Conservation (phyloP, 257 asterid genomes). For the Rhazya stricta region DNA sequence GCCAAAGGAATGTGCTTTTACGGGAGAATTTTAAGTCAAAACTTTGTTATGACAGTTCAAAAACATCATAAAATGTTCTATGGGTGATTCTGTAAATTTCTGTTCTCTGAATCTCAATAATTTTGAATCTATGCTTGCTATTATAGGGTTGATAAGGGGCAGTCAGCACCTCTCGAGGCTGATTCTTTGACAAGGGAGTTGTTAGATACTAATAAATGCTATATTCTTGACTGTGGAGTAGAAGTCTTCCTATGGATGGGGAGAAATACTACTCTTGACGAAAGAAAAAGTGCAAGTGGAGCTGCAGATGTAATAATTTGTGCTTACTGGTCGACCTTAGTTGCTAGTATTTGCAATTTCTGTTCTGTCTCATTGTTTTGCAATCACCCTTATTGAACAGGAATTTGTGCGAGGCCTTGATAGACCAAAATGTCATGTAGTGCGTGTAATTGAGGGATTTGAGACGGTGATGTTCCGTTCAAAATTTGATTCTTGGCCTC, state of each 20-base stretch:
- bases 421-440: slow-evolving; percentile 57
- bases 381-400: slow-evolving; percentile 31
- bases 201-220: slow-evolving; percentile 78
- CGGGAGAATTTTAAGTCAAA: not conserved
- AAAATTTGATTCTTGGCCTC: slow-evolving; percentile 87
- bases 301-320: slow-evolving; percentile 68
- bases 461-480: slow-evolving; percentile 85
- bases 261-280: slow-evolving; percentile 82
- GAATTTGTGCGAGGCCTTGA: slow-evolving; percentile 58
- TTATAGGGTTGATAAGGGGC: slow-evolving; percentile 68
- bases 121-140: slow-evolving; percentile 6
- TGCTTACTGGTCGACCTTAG: slow-evolving; percentile 23
- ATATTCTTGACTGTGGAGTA: slow-evolving; percentile 80
- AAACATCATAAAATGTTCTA: not conserved
- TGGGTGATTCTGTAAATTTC: not conserved
- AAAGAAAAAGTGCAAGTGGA: slow-evolving; percentile 83
- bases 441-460: slow-evolving; percentile 91
- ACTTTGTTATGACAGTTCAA: not conserved
- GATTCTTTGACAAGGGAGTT: slow-evolving; percentile 71
- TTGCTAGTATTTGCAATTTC: slow-evolving; percentile 13
- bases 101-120: not conserved
- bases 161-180: slow-evolving; percentile 60
- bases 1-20: not conserved
- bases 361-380: slow-evolving; percentile 19
- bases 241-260: slow-evolving; percentile 96